Evolutionary conservation across 192 early-diverging fungal species (phyloP).

Genomic region (Backusella westeae): DNA sequence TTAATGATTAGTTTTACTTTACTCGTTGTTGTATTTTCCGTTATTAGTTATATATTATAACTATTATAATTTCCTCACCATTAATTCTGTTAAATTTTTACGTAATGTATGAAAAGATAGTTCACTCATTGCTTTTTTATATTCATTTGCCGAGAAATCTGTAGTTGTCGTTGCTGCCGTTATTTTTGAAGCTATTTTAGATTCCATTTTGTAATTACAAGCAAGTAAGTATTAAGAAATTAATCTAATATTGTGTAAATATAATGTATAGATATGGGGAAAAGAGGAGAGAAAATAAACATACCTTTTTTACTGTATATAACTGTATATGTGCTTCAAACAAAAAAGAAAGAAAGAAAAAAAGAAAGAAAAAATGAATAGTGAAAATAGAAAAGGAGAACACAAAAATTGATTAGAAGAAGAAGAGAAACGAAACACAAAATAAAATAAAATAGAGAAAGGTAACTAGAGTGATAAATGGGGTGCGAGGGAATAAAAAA

Average conservation of each 20-base stretch:
- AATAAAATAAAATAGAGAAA: not conserved
- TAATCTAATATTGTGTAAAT: not conserved
- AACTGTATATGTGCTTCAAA: not conserved
- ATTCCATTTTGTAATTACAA: not conserved
- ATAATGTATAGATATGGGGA: not conserved
- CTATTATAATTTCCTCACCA: not conserved
- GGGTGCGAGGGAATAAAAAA: not conserved
- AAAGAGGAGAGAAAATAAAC: not conserved
- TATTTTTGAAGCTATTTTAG: not conserved
- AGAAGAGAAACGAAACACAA: not conserved
- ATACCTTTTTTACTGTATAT: not conserved
- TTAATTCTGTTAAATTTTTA: not conserved
- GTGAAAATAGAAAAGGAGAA: not conserved
- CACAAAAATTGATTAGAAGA: not conserved
- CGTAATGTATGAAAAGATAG: slow-evolving; percentile 1
- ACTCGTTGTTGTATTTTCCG: not conserved
- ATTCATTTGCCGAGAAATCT: not conserved
- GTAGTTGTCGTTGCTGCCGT: not conserved
- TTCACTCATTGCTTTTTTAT: slow-evolving; percentile 5
- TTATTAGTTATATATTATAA: not conserved
- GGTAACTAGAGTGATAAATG: not conserved
- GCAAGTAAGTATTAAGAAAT: not conserved
- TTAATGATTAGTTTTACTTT: not conserved
- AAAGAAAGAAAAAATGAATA: not conserved
- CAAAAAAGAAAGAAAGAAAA: not conserved